Conservation (phyloP, 2,329 filamentous ascomycete genomes). For the Paracamarosporium sp. region DNA sequence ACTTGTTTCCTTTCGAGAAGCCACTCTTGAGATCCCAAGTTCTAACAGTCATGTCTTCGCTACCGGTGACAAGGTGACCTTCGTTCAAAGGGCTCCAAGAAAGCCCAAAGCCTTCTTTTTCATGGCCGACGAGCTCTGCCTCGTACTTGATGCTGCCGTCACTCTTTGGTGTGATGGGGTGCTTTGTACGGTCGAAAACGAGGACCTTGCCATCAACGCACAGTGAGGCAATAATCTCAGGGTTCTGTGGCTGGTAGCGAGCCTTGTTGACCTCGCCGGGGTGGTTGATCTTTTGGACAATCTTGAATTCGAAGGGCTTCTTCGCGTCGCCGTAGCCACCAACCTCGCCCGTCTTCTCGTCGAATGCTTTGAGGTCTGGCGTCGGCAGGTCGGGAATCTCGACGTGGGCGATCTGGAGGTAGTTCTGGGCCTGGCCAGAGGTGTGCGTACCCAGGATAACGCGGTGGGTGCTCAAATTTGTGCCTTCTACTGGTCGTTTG, state of each 20-base stretch:
- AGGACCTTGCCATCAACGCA: conserved; percentile 86
- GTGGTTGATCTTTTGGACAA: conserved; percentile 96
- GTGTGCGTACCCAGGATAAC: conserved; percentile 95
- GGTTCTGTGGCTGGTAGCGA: conserved; percentile 96
- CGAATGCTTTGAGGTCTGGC: conserved; percentile 83
- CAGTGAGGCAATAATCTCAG: conserved; percentile 93
- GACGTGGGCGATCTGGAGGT: conserved; percentile 92
- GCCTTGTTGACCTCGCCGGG: conserved; percentile 98
- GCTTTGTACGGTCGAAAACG: conserved; percentile 96
- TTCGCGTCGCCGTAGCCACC: conserved; percentile 85
- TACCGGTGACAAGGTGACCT: conserved; percentile 86
- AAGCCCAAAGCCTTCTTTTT: conserved; percentile 87
- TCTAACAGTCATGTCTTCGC: conserved; percentile 88
- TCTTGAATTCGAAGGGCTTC: conserved; percentile 83
- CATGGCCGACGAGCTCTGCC: conserved; percentile 84
- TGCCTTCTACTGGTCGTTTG: conserved; percentile 67
- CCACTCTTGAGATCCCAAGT: conserved; percentile 85
- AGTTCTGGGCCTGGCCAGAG: conserved; percentile 83
- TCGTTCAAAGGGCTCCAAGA: conserved; percentile 88
- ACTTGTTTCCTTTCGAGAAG: conserved; percentile 72
- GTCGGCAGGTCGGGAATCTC: conserved; percentile 82
- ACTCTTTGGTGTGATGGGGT: conserved; percentile 72
- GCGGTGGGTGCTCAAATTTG: conserved; percentile 86
- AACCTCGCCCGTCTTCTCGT: conserved; percentile 90
- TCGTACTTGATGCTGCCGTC: conserved; percentile 78